A percentile compares a stretch with the other conserved stretches of the same genome.
Conservation (phyloP, 2,329 filamentous ascomycete genomes). For the Aureobasidium sp. region DNA sequence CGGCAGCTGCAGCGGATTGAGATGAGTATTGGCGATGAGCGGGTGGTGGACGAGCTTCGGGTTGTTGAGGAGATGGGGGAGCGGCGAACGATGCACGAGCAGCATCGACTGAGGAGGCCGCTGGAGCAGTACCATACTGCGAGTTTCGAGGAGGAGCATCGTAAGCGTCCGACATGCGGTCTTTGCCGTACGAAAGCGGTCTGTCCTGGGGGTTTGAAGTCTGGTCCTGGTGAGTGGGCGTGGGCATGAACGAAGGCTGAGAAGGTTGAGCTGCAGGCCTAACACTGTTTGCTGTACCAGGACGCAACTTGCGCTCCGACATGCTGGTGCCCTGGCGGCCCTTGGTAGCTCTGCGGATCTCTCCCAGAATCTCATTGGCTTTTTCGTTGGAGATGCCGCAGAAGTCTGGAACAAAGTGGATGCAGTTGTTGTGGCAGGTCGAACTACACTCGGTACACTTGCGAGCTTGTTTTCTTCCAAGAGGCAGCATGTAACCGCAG, state of each 20-base stretch:
- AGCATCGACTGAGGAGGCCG: constrained; percentile 37
- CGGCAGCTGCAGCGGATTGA: constrained; percentile 42
- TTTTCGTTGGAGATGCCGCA: constrained; percentile 99
- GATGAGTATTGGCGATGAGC: constrained; percentile 45
- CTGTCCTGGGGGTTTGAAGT: constrained; percentile 30
- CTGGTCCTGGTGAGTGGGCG: constrained; percentile 15
- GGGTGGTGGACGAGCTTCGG: constrained; percentile 41
- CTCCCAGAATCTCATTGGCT: constrained; percentile 86
- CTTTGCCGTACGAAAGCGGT: constrained; percentile 44
- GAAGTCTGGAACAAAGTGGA: constrained; percentile 94
- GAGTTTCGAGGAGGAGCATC: constrained; percentile 31
- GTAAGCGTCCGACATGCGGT: constrained; percentile 32
- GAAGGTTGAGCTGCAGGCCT: constrained; percentile 39
- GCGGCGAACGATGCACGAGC: constrained; percentile 39
- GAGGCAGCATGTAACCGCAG: constrained; percentile 89
- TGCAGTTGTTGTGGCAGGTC: constrained; percentile 84
- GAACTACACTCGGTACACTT: constrained; percentile 93
- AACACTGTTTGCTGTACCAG: constrained; percentile 31
- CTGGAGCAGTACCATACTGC: neutral
- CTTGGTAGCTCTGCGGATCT: constrained; percentile 68
- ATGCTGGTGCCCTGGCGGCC: constrained; percentile 55
- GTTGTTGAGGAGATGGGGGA: constrained; percentile 36
- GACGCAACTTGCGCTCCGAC: constrained; percentile 60
- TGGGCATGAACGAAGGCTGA: constrained; percentile 29
- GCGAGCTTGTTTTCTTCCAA: constrained; percentile 90